A percentile compares a stretch with the other conserved stretches of the same genome.
phyloP scores from a whole-genome alignment of 2,329 filamentous ascomycete genomes.

The Botrytis elliptica region DNA sequence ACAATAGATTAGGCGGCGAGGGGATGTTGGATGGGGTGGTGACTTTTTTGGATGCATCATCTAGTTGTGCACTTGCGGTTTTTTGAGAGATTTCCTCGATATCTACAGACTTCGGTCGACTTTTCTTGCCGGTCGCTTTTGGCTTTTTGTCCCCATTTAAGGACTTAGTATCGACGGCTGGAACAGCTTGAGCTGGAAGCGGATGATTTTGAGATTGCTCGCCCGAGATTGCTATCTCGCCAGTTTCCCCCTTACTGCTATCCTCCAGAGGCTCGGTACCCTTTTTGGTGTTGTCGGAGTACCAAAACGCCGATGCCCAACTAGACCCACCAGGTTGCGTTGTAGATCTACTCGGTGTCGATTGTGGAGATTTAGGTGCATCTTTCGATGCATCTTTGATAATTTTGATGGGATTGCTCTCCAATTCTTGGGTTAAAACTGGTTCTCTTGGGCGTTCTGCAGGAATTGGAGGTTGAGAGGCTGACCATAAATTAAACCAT shows the following conservation, averaged over 20 bases:
- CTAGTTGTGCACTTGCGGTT: conserved; percentile 18
- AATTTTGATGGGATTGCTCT: conserved; percentile 25
- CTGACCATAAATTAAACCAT: conserved; percentile 39
- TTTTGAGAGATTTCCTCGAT: conserved; percentile 28
- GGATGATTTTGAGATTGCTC: conserved; percentile 55
- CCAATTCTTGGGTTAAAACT: neutral
- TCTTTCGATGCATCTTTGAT: conserved; percentile 25
- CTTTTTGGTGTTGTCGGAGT: conserved; percentile 43
- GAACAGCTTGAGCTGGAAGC: conserved; percentile 31
- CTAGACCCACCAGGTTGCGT: conserved; percentile 52
- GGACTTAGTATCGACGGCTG: conserved; percentile 10
- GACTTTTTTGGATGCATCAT: conserved; percentile 27
- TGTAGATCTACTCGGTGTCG: conserved; percentile 20
- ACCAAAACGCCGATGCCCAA: conserved; percentile 73
- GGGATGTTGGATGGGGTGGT: conserved; percentile 27
- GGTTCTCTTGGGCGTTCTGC: conserved; percentile 30
- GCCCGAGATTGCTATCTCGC: conserved; percentile 56
- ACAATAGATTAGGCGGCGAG: conserved; percentile 58
- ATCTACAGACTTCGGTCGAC: conserved; percentile 31
- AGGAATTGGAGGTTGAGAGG: conserved; percentile 29
- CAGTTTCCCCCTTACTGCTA: conserved; percentile 25
- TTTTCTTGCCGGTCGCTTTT: conserved; percentile 31
- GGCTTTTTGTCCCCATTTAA: conserved; percentile 29
- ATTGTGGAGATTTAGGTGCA: conserved; percentile 10
- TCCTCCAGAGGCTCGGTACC: conserved; percentile 21